These are phyloP conservation scores for Alternaria sp. DNA, from an alignment of 2,329 filamentous ascomycete genomes.

Conservation along the genomic window DNA sequence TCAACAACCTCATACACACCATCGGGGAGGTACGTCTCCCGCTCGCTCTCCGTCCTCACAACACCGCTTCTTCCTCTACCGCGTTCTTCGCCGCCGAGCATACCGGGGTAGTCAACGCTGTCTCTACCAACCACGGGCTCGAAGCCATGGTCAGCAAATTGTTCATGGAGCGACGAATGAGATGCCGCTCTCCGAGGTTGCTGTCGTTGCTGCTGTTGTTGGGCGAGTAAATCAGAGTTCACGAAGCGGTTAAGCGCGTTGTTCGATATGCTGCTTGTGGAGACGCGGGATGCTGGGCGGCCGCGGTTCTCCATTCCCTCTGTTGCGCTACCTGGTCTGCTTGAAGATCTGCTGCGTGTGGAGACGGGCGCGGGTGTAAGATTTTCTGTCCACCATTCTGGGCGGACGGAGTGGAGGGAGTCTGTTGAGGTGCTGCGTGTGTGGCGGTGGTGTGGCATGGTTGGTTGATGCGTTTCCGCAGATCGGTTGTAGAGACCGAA, in stretches of 20 bases:
- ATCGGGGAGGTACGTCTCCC: conserved; percentile 8
- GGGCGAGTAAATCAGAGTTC: background rate
- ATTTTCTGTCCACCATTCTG: conserved; percentile 9
- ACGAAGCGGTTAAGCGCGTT: conserved; percentile 3
- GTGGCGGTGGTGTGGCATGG: background rate
- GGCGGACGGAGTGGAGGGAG: background rate
- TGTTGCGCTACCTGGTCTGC: background rate
- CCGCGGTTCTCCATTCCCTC: background rate
- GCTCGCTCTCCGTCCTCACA: background rate
- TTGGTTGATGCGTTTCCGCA: background rate
- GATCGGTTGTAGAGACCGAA: background rate
- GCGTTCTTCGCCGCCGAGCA: background rate
- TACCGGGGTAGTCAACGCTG: background rate
- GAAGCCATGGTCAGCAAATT: background rate
- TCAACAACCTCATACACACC: conserved; percentile 12
- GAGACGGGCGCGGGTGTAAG: conserved; percentile 2
- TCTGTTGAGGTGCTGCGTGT: conserved; percentile 4
- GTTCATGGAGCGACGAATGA: background rate
- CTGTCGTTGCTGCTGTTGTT: background rate
- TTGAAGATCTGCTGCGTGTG: background rate
- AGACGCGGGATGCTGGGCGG: background rate
- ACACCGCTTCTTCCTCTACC: background rate
- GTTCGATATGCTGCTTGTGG: background rate
- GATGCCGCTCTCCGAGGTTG: background rate
- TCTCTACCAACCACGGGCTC: background rate